phyloP scores from a whole-genome alignment of 345 rosid species.

The Gynandropsis gynandra region DNA sequence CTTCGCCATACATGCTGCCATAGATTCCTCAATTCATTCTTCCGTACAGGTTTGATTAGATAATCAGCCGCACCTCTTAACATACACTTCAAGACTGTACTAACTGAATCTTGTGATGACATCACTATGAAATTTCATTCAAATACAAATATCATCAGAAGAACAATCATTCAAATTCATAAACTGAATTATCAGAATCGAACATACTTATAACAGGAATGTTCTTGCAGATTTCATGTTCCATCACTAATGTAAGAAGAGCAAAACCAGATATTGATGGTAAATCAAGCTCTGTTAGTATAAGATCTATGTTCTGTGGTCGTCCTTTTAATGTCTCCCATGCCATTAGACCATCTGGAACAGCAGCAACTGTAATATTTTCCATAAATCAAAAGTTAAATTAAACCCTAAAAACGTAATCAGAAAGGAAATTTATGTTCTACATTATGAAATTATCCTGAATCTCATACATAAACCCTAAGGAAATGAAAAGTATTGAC shows the following conservation, averaged over 20 bases:
- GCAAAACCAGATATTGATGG: conserved; percentile 77
- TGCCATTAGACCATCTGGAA: conserved; percentile 68
- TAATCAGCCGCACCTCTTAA: conserved; percentile 75
- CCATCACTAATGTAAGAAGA: conserved; percentile 58
- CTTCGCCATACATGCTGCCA: conserved; percentile 86
- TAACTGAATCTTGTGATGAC: conserved; percentile 58
- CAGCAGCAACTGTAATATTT: conserved; percentile 48
- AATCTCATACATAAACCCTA: too few relatives aligned
- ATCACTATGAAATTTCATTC: conserved; percentile 40
- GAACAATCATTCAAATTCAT: not conserved
- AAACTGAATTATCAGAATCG: conserved; percentile 13
- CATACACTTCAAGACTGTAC: conserved; percentile 69
- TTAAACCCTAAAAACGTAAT: not conserved
- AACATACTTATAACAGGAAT: conserved; percentile 74
- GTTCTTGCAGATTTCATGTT: conserved; percentile 62
- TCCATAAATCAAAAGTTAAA: not conserved
- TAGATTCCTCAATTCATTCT: conserved; percentile 63
- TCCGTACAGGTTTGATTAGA: conserved; percentile 68
- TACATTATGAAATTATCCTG: too few relatives aligned
- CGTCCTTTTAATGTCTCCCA: conserved; percentile 57
- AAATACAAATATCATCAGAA: not conserved
- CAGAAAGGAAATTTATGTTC: not conserved
- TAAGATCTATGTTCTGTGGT: conserved; percentile 46
- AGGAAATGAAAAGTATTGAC: too few relatives aligned
- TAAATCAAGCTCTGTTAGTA: conserved; percentile 70